Evolutionary conservation across 169 alveolate species (phyloP), one percentile per base, ranked within the genome.

Genomic region (Plasmodium gaboni): DNA sequence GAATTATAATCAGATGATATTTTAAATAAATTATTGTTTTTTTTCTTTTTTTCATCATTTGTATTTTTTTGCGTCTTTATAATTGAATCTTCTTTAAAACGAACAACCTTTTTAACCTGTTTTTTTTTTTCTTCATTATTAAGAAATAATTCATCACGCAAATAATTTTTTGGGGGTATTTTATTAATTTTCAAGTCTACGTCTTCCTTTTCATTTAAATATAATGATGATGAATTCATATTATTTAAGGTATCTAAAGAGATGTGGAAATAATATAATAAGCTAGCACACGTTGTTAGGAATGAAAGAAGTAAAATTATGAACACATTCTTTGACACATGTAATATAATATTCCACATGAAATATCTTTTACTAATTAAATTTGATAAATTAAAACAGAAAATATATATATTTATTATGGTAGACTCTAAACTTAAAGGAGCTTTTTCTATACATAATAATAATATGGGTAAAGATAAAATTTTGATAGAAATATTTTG

Each of bases 351-450:
- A 76, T 76, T 65, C 89, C 89, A 76, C 57, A 76, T 64, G 50
- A 76, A 76, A 64, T 76, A 76, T 76, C 89, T 63, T 76, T 76
- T 76, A 53, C 89, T 76, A 76, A 76, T 76, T 19, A 76, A 76
- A 24, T 76, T 76, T 15, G 89, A 76, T 12, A 76, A 76, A 53
- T 76, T 76, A 51, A 76, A 76, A 63, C 78, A 76, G 63, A 76
- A 76, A n/a, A 76, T 76, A 59, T 76, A 76, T 24, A 76, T 76
- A 24, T 76, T 76, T 48, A 76, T 65, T 22, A 76, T 19, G 13
- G 89, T 76, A 53, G 89, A 76, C 24, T 76, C 89, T 69, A 76
- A 76, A 76, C 53, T 76, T 63, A 76, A 57, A 28, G 89, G 89
- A 19, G 89, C 76, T 59, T 64, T 76, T 28, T 76, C 70, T 76